Evolutionary conservation across 2,329 filamentous ascomycete genomes (phyloP), one percentile per base, ranked within the genome.

Genomic region (Cryphonectria radicalis): DNA sequence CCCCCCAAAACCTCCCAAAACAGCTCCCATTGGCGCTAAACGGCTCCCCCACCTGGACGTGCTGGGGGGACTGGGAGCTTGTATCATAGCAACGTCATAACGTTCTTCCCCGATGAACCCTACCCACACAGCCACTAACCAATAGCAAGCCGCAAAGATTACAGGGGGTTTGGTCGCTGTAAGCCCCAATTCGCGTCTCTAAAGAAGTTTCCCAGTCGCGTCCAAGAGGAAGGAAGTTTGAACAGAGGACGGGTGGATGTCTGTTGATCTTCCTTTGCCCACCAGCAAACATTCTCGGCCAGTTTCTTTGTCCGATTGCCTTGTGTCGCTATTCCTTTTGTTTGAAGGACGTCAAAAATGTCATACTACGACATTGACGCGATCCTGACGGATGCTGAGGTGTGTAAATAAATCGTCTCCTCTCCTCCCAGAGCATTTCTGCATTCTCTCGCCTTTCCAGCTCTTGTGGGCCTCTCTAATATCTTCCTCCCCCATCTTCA

Each of bases 321-420:
- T 11, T n/a, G 32, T n/a, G 6, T n/a, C 25, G 28, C 25, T 28
- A 3, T 19, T 32, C 19, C 3, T 28, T 25, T n/a, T 25, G 11
- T 10, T 25, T 25, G 22, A 25, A 11, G 4, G 63, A 46, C 40
- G 22, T 8, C 60, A 73, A 14, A 50, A 50, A 88, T 91, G 89
- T 93, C 92, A 53, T 97, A 97, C 85, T 97, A 96, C 85, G 91
- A 94, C 80, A 89, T 95, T 71, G 91, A 95, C 77, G 88, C 92
- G 73, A 96, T 97, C 82, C 87, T 96, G 62, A 96, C 93, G 13
- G 93, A 96, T 80, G 90, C 93, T 66, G 93, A 95, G 84, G 91
- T 92, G 84, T 63, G 59, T 6, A 22, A 25, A 59, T 14, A 32
- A 28, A n/a, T 22, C 22, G 10, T 32, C 3, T 22, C 40, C 17